phyloP scores from a whole-genome alignment of 2,329 filamentous ascomycete genomes.

The Botrytis elliptica region DNA sequence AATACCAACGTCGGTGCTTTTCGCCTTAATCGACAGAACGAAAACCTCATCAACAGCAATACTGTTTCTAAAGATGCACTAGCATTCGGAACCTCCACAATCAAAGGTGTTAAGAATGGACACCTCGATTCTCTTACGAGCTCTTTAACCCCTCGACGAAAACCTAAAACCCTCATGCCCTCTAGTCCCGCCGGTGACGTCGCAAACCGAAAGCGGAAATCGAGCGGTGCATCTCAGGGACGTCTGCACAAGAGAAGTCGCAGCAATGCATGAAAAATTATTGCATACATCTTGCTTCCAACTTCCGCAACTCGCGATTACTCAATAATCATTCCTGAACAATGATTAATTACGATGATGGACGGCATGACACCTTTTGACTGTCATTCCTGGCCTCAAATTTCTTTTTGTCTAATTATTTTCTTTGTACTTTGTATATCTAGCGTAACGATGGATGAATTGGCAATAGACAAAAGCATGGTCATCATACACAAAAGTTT shows the following conservation, averaged over 20 bases:
- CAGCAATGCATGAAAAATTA: conserved; percentile 23
- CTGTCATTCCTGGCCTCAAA: conserved; percentile 22
- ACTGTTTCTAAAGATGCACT: conserved; percentile 62
- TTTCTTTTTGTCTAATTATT: conserved; percentile 1
- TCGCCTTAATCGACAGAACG: conserved; percentile 60
- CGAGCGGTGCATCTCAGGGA: conserved; percentile 28
- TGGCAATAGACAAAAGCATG: conserved; percentile 16
- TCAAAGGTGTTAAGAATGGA: conserved; percentile 63
- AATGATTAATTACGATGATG: conserved; percentile 22
- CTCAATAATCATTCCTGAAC: conserved; percentile 4
- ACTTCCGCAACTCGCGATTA: neutral
- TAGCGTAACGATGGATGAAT: neutral
- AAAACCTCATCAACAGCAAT: conserved; percentile 52
- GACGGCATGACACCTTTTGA: conserved; percentile 22
- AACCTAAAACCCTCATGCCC: conserved; percentile 35
- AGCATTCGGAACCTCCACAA: conserved; percentile 58
- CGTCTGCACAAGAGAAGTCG: conserved; percentile 34
- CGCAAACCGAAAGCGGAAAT: conserved; percentile 33
- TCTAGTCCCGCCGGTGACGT: conserved; percentile 33
- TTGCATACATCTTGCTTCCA: neutral
- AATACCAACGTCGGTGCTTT: conserved; percentile 73
- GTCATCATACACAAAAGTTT: conserved; percentile 9
- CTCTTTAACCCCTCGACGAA: conserved; percentile 66
- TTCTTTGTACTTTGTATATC: conserved; percentile 7
- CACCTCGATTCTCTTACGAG: conserved; percentile 64